A percentile compares a stretch with the other conserved stretches of the same genome.
These are phyloP conservation scores for Neonectria coccinea DNA, from an alignment of 2,329 filamentous ascomycete genomes.

Conservation along the genomic window DNA sequence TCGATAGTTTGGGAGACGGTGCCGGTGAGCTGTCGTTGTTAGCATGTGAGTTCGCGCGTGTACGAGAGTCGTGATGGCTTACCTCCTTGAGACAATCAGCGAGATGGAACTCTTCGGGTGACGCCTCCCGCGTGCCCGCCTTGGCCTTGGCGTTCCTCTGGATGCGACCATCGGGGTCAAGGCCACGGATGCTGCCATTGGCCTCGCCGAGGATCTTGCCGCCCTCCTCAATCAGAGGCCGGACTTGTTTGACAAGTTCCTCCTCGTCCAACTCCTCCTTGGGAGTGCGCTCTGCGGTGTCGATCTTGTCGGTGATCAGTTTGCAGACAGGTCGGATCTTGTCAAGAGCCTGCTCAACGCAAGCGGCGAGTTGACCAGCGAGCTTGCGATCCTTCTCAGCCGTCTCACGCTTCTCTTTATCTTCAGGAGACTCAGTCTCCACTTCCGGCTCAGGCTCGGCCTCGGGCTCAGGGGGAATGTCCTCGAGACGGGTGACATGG, in stretches of 20 bases:
- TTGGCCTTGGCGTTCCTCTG: slow-evolving; percentile 87
- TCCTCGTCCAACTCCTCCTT: slow-evolving; percentile 93
- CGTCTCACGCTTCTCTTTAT: slow-evolving; percentile 66
- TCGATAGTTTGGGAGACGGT: slow-evolving; percentile 87
- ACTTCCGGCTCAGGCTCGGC: slow-evolving; percentile 59
- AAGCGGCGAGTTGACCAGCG: slow-evolving; percentile 78
- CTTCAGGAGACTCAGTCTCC: slow-evolving; percentile 37
- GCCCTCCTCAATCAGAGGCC: slow-evolving; percentile 89
- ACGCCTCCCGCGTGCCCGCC: slow-evolving; percentile 72
- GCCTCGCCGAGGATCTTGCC: slow-evolving; percentile 84
- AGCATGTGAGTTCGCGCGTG: slow-evolving; percentile 19
- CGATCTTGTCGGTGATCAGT: slow-evolving; percentile 86
- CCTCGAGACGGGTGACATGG: slow-evolving; percentile 74
- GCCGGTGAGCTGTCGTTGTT: slow-evolving; percentile 70
- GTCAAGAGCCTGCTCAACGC: slow-evolving; percentile 83
- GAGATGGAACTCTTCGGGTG: slow-evolving; percentile 83
- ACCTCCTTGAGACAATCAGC: slow-evolving; percentile 86
- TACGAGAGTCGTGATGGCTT: slow-evolving; percentile 31
- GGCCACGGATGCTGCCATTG: slow-evolving; percentile 86
- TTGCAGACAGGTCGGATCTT: slow-evolving; percentile 87
- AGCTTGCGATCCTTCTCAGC: slow-evolving; percentile 79
- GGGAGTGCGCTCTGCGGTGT: slow-evolving; percentile 81
- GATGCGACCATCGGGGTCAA: slow-evolving; percentile 90
- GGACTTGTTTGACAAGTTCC: slow-evolving; percentile 85
- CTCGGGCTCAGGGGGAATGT: slow-evolving; percentile 61